These are phyloP conservation scores for Xanthoconium purpureum DNA, from an alignment of 768 basidiomycete species.

Conservation along the genomic window DNA sequence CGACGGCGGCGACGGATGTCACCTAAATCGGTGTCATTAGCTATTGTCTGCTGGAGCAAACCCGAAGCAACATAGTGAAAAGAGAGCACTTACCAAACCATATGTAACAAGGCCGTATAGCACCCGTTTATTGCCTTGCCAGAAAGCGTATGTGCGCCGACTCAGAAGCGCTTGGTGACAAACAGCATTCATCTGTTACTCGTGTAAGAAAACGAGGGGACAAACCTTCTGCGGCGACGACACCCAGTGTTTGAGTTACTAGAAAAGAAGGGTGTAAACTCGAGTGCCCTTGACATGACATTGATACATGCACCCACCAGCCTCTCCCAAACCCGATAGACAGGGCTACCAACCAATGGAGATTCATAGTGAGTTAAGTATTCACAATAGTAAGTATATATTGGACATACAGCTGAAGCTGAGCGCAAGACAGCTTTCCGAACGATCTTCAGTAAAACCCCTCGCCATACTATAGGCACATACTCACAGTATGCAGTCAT, in stretches of 20 bases:
- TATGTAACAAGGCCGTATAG: conserved; percentile 11
- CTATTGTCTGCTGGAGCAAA: no score
- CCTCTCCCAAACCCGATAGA: not conserved
- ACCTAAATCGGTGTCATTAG: no score
- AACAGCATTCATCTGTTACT: not conserved
- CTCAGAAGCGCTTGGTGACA: no score
- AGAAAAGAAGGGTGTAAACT: no score
- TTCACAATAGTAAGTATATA: not conserved
- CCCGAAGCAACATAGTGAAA: not conserved
- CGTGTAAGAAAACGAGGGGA: not conserved
- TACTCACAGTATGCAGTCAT: conserved; percentile 13
- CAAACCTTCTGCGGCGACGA: conserved; percentile 10
- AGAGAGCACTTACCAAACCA: conserved; percentile 1
- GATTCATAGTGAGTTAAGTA: not conserved
- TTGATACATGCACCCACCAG: not conserved
- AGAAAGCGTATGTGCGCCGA: no score
- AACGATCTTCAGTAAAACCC: no score
- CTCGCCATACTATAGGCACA: no score
- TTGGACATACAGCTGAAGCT: conserved; percentile 5
- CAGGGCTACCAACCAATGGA: not conserved
- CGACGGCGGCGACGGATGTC: not conserved
- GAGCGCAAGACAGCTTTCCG: conserved; percentile 3
- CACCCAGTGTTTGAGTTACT: conserved; percentile 6
- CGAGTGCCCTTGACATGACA: no score
- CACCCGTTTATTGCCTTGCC: not conserved